phyloP scores from a whole-genome alignment of 2,329 filamentous ascomycete genomes.

The Cladophialophora chaetospira region DNA sequence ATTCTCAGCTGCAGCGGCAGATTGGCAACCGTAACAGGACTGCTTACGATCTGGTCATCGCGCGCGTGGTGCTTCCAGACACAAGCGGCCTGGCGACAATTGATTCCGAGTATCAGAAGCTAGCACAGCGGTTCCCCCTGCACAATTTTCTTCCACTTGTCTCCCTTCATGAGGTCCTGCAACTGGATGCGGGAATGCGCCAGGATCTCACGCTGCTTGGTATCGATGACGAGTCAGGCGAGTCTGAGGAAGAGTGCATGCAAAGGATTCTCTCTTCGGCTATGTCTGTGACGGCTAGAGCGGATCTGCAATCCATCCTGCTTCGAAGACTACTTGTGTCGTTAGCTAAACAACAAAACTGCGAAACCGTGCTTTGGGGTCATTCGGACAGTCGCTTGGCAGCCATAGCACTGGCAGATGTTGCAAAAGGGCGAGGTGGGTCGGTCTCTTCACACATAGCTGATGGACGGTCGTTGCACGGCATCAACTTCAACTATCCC shows the following conservation, averaged over 20 bases:
- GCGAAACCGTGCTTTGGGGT: constrained; percentile 75
- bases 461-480: constrained; percentile 68
- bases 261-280: constrained; percentile 60
- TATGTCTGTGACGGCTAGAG: constrained; percentile 71
- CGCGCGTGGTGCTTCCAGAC: constrained; percentile 46
- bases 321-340: constrained; percentile 70
- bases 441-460: constrained; percentile 78
- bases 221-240: constrained; percentile 19
- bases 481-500: constrained; percentile 71
- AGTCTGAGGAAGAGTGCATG: constrained; percentile 52
- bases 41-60: constrained; percentile 62
- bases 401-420: constrained; percentile 80
- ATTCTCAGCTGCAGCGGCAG: constrained; percentile 68
- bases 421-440: constrained; percentile 86
- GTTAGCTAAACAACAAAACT: constrained; percentile 61
- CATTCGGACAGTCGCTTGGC: constrained; percentile 87
- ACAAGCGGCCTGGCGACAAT: not conserved
- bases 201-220: constrained; percentile 22
- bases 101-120: constrained; percentile 47
- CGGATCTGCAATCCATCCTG: constrained; percentile 72
- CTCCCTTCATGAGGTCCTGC: constrained; percentile 65
- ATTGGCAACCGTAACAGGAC: constrained; percentile 60
- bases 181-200: constrained; percentile 37
- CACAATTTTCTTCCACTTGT: constrained; percentile 62
- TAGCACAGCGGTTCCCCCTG: constrained; percentile 64